Base-by-base conservation (phyloP, 78 protist genomes). In the Cavenderia fasciculata region DNA sequence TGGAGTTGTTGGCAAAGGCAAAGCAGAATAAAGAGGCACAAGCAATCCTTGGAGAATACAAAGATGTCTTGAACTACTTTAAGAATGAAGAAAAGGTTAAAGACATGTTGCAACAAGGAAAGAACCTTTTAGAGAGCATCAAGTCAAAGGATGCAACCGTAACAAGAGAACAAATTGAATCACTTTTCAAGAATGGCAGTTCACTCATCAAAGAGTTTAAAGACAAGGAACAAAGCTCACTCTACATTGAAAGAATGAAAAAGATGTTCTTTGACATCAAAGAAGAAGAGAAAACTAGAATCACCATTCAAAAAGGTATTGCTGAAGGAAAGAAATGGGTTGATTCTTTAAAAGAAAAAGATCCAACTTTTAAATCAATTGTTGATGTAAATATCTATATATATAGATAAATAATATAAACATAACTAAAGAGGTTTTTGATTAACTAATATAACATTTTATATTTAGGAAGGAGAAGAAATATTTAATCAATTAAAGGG, bases 241-340 rank as follows among this genome's bases (percentile, higher is more conserved):
- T 82, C 16, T 68, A 82, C 43, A 56, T 82, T 19, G 78, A 82
- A 25, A 82, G 44, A 31, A 82, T 82, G 90, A 82, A 82, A 46
- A 82, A 82, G 49, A 40, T 82, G 43, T 82, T 82, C 63, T 82
- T 82, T 44, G 90, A 82, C 16, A 25, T 82, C n/a, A 82, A 82
- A 49, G 90, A 82, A 14, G 90, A 74, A 0, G 90, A 82, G 49
- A 40, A 70, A 19, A 82, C 90, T 29, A 16, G 90, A 16, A 82
- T 82, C 76, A 82, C 73, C 8, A 10, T 82, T 19, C 12, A 25
- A 6, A 69, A 68, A n/a, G 90, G 90, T 43, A 65, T 82, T 43
- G 78, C 51, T 4, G 90, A 82, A 43, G 90, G 78, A 12, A 82
- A 82, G 51, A 65, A 68, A 41, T 82, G 90, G 90, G 90, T 82